Conservation (phyloP, 2,329 filamentous ascomycete species). For the Aureobasidium sp. region DNA sequence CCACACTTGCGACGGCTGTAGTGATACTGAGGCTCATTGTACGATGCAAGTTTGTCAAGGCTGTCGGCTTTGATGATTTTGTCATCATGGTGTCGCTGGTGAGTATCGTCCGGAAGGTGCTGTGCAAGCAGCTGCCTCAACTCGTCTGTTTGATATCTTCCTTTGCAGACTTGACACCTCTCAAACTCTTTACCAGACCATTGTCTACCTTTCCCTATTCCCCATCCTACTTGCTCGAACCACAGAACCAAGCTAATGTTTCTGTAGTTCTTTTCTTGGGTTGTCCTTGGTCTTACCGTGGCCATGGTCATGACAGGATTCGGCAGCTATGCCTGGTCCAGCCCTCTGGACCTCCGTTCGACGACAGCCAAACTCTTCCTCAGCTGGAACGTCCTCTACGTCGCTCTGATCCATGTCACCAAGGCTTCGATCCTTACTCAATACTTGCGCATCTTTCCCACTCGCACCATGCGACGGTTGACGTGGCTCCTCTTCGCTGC, state of each 20-base stretch:
- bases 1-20: constrained; percentile 25
- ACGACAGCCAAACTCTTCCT: constrained; percentile 26
- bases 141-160: not conserved
- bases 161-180: not conserved
- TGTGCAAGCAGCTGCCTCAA: not conserved
- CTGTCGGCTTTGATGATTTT: constrained; percentile 32
- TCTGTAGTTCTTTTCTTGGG: constrained; percentile 22
- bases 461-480: constrained; percentile 32
- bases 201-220: not conserved
- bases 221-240: not conserved
- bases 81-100: constrained; percentile 31
- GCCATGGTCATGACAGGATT: constrained; percentile 15
- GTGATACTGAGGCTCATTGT: constrained; percentile 32
- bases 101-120: constrained; percentile 16
- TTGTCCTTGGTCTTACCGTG: constrained; percentile 26
- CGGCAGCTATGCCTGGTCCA: constrained; percentile 2
- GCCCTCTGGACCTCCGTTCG: constrained; percentile 14
- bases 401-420: constrained; percentile 31
- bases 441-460: constrained; percentile 42
- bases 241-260: constrained; percentile 15
- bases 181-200: not conserved
- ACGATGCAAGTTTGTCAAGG: constrained; percentile 26
- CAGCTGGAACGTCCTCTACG: constrained; percentile 29
- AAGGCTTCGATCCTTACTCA: constrained; percentile 43
- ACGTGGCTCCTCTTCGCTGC: constrained; percentile 36